Base-by-base conservation (phyloP, 2,329 filamentous ascomycete species). In the Penicillium sp. region DNA sequence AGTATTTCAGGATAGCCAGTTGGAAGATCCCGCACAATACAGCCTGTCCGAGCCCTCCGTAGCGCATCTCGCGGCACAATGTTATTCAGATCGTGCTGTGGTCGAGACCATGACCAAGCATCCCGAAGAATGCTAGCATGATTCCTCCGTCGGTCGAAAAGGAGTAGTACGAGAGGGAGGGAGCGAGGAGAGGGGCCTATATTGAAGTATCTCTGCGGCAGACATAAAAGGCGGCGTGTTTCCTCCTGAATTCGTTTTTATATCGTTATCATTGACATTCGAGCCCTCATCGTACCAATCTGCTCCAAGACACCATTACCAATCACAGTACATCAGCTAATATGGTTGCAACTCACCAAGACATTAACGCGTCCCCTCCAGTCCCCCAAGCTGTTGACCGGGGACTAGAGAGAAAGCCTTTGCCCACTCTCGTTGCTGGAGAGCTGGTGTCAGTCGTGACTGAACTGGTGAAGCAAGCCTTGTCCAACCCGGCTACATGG, bases 401-500 rank as follows among this genome's bases (percentile, higher is more conserved):
- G 46, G 46, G 21, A 48, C 21, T 26, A 29, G 46, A 26, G 21
- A 26, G 46, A 48, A 48, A 26, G 46, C 50, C 58, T 50, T 48
- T 60, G 51, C 45, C 58, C 21, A 49, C 45, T 50, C 5, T 60
- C 44, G 47, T 54, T 45, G 15, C 35, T 29, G 21, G 41, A 41
- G 31, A 56, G 29, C 51, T 54, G 52, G 51, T 51, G 51, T 21
- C 58, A 60, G 51, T 56, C 51, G 54, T 57, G 9, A 26, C 44
- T 38, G 30, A 57, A 11, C 19, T 57, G 29, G 60, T 55, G 49
- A 58, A 60, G 51, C 50, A 60, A 56, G 62, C 58, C 31, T 59
- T 61, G 54, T 64, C 49, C 44, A 61, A 64, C 31, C 57, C 48
- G 17, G 58, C 61, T 46, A 58, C 52, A 56, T 64, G 55, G 63